A percentile compares a stretch with the other conserved stretches of the same genome.
phyloP scores from a whole-genome alignment of 768 basidiomycete species.

The Boletus huronensis region DNA sequence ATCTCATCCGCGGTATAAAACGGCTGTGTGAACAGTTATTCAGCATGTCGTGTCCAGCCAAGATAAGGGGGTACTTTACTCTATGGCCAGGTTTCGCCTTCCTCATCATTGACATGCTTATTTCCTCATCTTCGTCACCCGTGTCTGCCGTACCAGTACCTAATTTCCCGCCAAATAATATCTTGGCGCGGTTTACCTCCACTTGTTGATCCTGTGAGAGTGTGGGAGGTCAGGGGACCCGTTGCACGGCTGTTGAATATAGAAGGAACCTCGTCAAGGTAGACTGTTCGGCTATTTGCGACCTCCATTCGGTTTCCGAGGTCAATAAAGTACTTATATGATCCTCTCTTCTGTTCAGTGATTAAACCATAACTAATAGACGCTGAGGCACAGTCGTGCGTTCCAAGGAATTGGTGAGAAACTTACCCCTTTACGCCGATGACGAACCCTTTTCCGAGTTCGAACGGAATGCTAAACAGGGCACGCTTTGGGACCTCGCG shows the following conservation, averaged over 20 bases:
- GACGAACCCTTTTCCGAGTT: slow-evolving; percentile 66
- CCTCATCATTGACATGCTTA: slow-evolving; percentile 36
- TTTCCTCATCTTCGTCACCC: slow-evolving; percentile 37
- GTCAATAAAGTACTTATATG: slow-evolving; percentile 81
- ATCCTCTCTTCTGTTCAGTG: slow-evolving; percentile 82
- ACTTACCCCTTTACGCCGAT: slow-evolving; percentile 82
- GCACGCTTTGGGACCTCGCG: slow-evolving; percentile 82
- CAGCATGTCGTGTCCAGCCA: not conserved
- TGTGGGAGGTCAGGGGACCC: slow-evolving; percentile 3
- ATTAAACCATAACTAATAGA: slow-evolving; percentile 75
- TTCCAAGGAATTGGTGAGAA: slow-evolving; percentile 1
- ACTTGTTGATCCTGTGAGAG: slow-evolving; percentile 25
- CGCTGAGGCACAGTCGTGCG: slow-evolving; percentile 1
- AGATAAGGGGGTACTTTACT: slow-evolving; percentile 32
- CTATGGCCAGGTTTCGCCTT: slow-evolving; percentile 50
- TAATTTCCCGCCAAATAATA: slow-evolving; percentile 34
- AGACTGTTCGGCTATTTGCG: slow-evolving; percentile 63
- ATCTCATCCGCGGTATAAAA: slow-evolving; percentile 86
- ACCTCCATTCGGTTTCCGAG: slow-evolving; percentile 76
- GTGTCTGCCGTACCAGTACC: slow-evolving; percentile 34
- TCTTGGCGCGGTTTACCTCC: slow-evolving; percentile 25
- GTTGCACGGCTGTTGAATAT: not conserved
- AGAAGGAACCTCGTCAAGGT: slow-evolving; percentile 61
- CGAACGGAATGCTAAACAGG: slow-evolving; percentile 76
- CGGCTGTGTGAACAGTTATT: slow-evolving; percentile 43